Conservation (phyloP, 2,329 filamentous ascomycete species). For the Balansia obtecta region DNA sequence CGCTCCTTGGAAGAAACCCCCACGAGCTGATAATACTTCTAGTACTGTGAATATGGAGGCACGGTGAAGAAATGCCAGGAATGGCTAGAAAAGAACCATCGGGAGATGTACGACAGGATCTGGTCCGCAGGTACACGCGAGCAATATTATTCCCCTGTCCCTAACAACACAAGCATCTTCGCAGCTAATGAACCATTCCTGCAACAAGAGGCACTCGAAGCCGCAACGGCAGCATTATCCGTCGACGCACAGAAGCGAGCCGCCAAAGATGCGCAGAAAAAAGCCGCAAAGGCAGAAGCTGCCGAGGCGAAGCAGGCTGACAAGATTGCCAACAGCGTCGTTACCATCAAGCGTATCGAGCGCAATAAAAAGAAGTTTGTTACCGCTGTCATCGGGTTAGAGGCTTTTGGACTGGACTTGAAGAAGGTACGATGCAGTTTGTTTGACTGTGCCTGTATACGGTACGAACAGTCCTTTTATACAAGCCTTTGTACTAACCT, state of each 20-base stretch:
- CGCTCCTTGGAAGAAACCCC: background rate
- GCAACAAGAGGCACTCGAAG: constrained; percentile 59
- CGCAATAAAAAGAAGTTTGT: constrained; percentile 97
- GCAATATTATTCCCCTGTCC: background rate
- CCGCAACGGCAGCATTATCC: constrained; percentile 74
- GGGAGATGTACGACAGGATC: constrained; percentile 61
- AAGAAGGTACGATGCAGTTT: constrained; percentile 51
- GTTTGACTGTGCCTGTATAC: background rate
- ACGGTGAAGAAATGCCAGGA: constrained; percentile 95
- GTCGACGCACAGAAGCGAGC: constrained; percentile 89
- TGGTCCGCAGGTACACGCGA: constrained; percentile 65
- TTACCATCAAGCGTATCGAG: constrained; percentile 93
- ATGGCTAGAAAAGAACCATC: constrained; percentile 72
- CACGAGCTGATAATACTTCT: background rate
- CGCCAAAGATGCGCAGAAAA: constrained; percentile 92
- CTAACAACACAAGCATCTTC: background rate
- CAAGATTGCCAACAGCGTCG: constrained; percentile 67
- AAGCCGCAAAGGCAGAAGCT: constrained; percentile 85
- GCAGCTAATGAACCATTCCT: background rate
- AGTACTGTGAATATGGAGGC: constrained; percentile 99
- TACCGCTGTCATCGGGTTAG: constrained; percentile 80
- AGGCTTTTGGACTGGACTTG: constrained; percentile 80
- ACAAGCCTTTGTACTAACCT: background rate
- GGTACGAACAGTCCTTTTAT: background rate
- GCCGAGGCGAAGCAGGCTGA: constrained; percentile 74